phyloP scores from a whole-genome alignment of 2,329 filamentous ascomycete genomes.

The Hysterium pulicare region DNA sequence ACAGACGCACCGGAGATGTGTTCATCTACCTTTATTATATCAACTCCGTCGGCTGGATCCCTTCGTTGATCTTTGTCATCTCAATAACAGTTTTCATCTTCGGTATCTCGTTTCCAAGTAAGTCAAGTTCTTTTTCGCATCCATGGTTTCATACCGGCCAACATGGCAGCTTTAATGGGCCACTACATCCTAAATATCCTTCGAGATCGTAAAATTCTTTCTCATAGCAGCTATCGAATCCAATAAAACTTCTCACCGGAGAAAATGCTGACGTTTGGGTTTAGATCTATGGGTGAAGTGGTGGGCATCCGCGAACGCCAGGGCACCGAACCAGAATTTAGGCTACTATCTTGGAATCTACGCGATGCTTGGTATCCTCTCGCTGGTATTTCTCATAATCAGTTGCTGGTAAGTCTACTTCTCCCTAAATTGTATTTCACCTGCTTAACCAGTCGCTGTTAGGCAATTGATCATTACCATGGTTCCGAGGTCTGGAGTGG shows the following conservation, averaged over 20 bases:
- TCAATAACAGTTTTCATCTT: conserved; percentile 34
- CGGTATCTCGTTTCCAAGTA: conserved; percentile 30
- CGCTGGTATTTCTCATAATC: conserved; percentile 6
- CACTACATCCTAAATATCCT: no score
- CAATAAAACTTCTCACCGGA: no score
- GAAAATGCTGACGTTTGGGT: conserved; percentile 10
- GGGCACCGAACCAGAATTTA: conserved; percentile 35
- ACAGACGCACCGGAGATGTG: conserved; percentile 29
- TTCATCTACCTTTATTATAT: conserved; percentile 35
- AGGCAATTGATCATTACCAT: conserved; percentile 44
- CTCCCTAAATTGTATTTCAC: no score
- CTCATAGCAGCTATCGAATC: no score
- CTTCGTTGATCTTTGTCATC: conserved; percentile 28
- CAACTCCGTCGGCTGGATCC: conserved; percentile 26
- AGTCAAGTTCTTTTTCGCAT: conserved; percentile 7
- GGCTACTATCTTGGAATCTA: conserved; percentile 34
- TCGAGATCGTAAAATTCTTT: no score
- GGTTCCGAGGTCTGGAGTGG: conserved; percentile 47
- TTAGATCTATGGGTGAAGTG: conserved; percentile 44
- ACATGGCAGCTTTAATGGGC: not conserved
- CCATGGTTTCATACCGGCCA: no score
- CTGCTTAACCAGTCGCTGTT: conserved; percentile 20
- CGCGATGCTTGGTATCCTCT: conserved; percentile 13
- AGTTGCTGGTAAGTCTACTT: not conserved
- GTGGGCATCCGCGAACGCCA: conserved; percentile 44